Base-by-base conservation (phyloP, 139 green algal species). In the Spirogloea muscicola region DNA sequence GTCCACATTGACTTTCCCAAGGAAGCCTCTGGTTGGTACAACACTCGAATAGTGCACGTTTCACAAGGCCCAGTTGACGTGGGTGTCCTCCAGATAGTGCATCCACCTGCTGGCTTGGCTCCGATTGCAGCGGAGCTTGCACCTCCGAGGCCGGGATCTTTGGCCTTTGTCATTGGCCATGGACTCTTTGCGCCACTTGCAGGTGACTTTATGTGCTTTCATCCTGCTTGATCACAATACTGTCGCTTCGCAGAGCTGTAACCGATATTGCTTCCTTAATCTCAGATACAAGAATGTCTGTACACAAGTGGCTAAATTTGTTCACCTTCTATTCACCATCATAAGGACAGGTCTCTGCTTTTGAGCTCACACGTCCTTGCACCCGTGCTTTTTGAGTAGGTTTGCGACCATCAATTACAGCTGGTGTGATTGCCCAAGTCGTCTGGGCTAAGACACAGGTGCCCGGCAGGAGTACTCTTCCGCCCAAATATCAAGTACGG, bases 31-130 rank as follows among this genome's bases (percentile, higher is more conserved):
- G 46, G 4, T 10, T 75, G 68, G 68, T 38, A 58, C 31, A 55
- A 52, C 29, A 57, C 68, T 31, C 25, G 42, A 3, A 57, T 76
- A 6, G 57, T 76, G 36, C 75, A 55, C 34, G 68, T 76, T 3
- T 76, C 68, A 3, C 68, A 76, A 13, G 68, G 68, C 9, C 68
- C 68, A 4, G 27, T 76, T 18, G 68, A 76, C 58, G 68, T 75
- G 6, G 68, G 57, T 3, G 42, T 76, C 3, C 58, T 76, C 6
- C 55, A 75, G 4, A 10, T 76, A 18, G 31, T 68, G 13, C 21
- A 72, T 3, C 7, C 63, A 34, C 39, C 4, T 6, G 9, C 48
- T 4, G 63, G 63, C 6, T 40, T 72, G 7, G 3, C 10, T 33
- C 52, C 68, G 21, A 76, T 76, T 27, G 52, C 6, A 5, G 6